Conservation (phyloP, 495 filamentous ascomycete species). For the Penicillium ochrochloron region DNA sequence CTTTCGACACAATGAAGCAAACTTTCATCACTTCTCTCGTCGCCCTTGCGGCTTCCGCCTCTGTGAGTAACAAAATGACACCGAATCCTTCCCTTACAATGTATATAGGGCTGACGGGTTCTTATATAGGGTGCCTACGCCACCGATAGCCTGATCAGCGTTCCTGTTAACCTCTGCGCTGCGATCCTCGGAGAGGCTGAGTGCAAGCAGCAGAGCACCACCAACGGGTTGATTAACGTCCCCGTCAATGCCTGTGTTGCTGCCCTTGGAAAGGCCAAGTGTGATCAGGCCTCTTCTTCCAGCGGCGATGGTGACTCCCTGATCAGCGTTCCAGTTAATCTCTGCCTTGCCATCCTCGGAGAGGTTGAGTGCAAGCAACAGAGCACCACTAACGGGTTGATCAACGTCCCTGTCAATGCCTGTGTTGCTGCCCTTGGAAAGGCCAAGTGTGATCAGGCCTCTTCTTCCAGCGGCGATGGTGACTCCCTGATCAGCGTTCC, state of each 20-base stretch:
- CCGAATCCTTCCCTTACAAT: background rate
- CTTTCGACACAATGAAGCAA: conserved; percentile 37
- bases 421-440: conserved; percentile 35
- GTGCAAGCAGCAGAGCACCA: conserved; percentile 28
- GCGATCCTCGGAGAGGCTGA: conserved; percentile 33
- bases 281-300: conserved; percentile 33
- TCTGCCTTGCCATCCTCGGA: conserved; percentile 33
- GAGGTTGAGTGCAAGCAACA: conserved; percentile 34
- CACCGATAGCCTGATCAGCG: conserved; percentile 30
- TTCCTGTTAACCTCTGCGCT: conserved; percentile 34
- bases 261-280: conserved; percentile 37
- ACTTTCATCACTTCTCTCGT: conserved; percentile 34
- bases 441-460: conserved; percentile 38
- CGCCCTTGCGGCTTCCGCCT: conserved; percentile 32
- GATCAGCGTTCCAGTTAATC: conserved; percentile 35
- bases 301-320: conserved; percentile 23
- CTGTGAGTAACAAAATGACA: conserved; percentile 14
- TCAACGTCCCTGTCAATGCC: conserved; percentile 36
- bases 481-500: conserved; percentile 37
- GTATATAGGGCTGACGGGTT: conserved; percentile 6
- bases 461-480: conserved; percentile 18
- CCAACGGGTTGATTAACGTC: conserved; percentile 34
- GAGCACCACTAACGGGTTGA: conserved; percentile 24
- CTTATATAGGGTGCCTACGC: conserved; percentile 25
- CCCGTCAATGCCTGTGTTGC: conserved; percentile 34